Conservation (phyloP, 345 rosid species). For the Anacardium occidentale region DNA sequence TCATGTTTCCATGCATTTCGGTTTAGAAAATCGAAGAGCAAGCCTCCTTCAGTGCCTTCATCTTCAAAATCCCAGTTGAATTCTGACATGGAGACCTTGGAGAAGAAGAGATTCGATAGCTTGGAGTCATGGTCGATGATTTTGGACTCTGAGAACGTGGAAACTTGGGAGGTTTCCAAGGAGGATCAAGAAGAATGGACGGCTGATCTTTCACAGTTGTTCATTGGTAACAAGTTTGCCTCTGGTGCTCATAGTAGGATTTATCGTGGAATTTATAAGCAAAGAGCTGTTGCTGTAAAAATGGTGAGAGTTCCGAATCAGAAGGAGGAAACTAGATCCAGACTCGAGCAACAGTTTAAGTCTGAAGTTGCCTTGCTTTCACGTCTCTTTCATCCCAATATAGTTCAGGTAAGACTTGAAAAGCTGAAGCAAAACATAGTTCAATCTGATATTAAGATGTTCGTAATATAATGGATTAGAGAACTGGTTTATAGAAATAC, state of each 20-base stretch:
- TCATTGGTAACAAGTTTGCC: conserved; percentile 96
- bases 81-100: conserved; percentile 75
- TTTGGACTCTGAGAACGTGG: conserved; percentile 89
- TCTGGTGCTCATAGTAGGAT: conserved; percentile 94
- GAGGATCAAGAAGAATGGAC: conserved; percentile 97
- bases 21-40: conserved; percentile 55
- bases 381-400: conserved; percentile 88
- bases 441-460: no score
- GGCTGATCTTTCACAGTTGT: conserved; percentile 95
- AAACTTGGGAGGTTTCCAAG: conserved; percentile 84
- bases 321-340: conserved; percentile 67
- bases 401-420: conserved; percentile 57
- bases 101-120: conserved; percentile 89
- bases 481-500: no score
- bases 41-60: conserved; percentile 43
- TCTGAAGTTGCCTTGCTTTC: conserved; percentile 96
- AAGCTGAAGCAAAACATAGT: background rate
- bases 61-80: conserved; percentile 49
- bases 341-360: conserved; percentile 92
- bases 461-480: no score
- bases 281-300: conserved; percentile 95
- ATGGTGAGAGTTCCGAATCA: conserved; percentile 96
- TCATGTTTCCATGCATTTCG: conserved; percentile 80
- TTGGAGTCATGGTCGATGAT: conserved; percentile 99
- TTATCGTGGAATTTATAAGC: conserved; percentile 94